Evolutionary conservation across 192 early-diverging fungal species (phyloP).

Genomic region (Anaeromyces robustus): DNA sequence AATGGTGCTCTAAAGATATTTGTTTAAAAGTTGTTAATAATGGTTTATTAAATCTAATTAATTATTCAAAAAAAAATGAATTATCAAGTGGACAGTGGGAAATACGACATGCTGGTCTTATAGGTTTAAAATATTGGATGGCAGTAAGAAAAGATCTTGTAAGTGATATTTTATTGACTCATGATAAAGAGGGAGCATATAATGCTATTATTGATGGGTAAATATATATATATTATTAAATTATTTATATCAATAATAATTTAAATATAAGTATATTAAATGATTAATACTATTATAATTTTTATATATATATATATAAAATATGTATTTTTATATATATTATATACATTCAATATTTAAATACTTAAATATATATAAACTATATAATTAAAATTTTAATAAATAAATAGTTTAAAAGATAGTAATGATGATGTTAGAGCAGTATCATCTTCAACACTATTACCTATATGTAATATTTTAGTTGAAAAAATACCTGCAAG

Average conservation of each 20-base stretch:
- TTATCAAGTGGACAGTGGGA: constrained; percentile 57
- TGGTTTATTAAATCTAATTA: constrained; percentile 40
- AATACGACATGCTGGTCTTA: constrained; percentile 75
- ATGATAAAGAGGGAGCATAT: constrained; percentile 23
- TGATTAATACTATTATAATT: too few species aligned
- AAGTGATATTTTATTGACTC: constrained; percentile 38
- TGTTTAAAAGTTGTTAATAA: constrained; percentile 34
- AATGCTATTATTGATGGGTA: constrained; percentile 70
- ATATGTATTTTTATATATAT: too few species aligned
- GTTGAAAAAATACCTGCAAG: constrained; percentile 45
- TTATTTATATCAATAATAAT: constrained; percentile 13
- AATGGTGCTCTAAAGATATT: constrained; percentile 27
- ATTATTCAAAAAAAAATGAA: constrained; percentile 4
- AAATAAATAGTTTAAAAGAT: constrained; percentile 36
- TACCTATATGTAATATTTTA: constrained; percentile 71
- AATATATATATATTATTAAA: constrained; percentile 78
- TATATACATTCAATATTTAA: too few species aligned
- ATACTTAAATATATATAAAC: too few species aligned
- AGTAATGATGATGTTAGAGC: constrained; percentile 88
- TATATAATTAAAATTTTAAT: too few species aligned
- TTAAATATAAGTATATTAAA: too few species aligned
- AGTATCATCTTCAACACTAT: constrained; percentile 74
- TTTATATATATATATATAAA: too few species aligned
- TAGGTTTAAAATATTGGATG: constrained; percentile 87
- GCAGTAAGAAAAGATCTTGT: constrained; percentile 81